Base-by-base conservation (phyloP, 192 early-diverging fungal genomes). In the Coemansia sp. region DNA sequence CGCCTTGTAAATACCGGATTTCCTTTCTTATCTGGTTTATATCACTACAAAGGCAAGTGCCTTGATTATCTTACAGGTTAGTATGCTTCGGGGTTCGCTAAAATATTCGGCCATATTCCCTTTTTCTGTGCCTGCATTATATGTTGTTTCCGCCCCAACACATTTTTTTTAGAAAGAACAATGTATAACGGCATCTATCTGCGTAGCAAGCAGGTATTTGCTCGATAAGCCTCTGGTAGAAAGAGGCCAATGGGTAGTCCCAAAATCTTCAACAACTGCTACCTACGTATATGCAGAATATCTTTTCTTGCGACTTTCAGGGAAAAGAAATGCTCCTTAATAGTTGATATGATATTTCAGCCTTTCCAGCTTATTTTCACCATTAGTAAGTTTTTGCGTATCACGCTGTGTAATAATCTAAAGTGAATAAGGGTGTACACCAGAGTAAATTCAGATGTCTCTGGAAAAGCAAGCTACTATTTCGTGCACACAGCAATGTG, bases 71-170 rank as follows among this genome's bases (percentile, higher is more conserved):
- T 42, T 42, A 48, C 15, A 8, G 5, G 8, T 10, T 7, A 15
- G 31, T 15, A 57, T 34, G 16, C 8, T 30, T 57, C 55, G 55
- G 30, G 16, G n/a, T 57, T 57, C 55, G 55, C 55, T 33, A 6
- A 20, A 12, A 33, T 57, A 2, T 33, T 57, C 55, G 55, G 55
- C 31, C 55, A 57, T 43, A 6, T 57, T 53, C n/a, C 55, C 18
- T 31, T 34, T 31, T 49, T 18, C 4, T 26, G 25, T 51, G 48
- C 23, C 20, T 21, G 48, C 23, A 46, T 46, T 46, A 2, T 5
- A 20, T 51, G 7, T 26, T 7, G 21, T 1, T n/a, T 46, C n/a
- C 23, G 13, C 21, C 3, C 12, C n/a, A 21, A 25, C 42, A 7
- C 37, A 13, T n/a, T 46, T 5, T 20, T 20, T 5, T n/a, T n/a